Conservation (phyloP, 352 stramenopile species). For the Thraustotheca clavata region DNA sequence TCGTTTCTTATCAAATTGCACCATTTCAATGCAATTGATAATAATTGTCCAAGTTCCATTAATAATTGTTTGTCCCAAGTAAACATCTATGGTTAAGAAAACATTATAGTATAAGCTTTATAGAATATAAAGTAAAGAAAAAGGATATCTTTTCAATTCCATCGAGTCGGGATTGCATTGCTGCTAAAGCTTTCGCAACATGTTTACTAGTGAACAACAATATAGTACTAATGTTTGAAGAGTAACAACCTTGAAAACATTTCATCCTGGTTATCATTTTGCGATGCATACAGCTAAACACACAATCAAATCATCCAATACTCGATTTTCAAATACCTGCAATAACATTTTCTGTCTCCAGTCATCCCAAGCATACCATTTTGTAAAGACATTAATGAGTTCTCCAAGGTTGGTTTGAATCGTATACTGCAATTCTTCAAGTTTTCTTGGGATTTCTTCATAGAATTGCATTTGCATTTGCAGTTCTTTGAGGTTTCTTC, state of each 20-base stretch:
- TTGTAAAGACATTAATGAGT: constrained; percentile 52
- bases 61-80: constrained; percentile 9
- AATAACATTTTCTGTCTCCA: constrained; percentile 76
- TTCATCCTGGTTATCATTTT: constrained; percentile 59
- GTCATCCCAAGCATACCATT: constrained; percentile 67
- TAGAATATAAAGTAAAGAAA: constrained; percentile 1
- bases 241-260: constrained; percentile 46
- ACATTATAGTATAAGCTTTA: neutral
- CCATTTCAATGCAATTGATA: constrained; percentile 69
- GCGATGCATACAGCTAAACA: constrained; percentile 43
- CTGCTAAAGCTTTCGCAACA: constrained; percentile 29
- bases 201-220: constrained; percentile 2
- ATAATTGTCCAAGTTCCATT: constrained; percentile 15
- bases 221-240: neutral
- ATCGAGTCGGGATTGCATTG: constrained; percentile 53
- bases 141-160: constrained; percentile 41
- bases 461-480: constrained; percentile 80
- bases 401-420: constrained; percentile 42
- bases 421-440: constrained; percentile 36
- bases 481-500: constrained; percentile 72
- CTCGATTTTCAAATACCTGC: constrained; percentile 34
- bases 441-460: constrained; percentile 55
- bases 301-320: neutral
- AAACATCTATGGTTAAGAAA: neutral
- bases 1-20: constrained; percentile 58